Percentiles rank a stretch among this genome's conserved stretches.
Conservation (phyloP, 331 rosid genomes). For the Phaseolus coccineus region DNA sequence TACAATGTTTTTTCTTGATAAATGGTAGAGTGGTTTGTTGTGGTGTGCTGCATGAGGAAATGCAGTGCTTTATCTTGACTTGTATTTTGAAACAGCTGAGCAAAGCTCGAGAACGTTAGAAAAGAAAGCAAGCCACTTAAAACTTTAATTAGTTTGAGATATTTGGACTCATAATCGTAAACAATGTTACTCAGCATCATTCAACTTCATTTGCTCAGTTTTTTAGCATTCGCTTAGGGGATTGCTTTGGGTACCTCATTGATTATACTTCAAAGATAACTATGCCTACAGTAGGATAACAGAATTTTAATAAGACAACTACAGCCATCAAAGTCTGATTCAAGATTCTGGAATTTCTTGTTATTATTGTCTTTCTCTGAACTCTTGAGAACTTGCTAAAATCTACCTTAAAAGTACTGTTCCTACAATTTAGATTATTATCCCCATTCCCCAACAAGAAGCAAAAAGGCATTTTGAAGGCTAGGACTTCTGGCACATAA, state of each 20-base stretch:
- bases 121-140: conserved; percentile 16
- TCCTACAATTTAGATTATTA: conserved; percentile 12
- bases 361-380: conserved; percentile 1
- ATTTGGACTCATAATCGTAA: conserved; percentile 1
- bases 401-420: conserved; percentile 19
- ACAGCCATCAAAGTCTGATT: conserved; percentile 2
- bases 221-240: neutral
- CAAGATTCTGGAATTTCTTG: conserved; percentile 5
- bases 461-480: neutral
- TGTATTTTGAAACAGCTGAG: conserved; percentile 29
- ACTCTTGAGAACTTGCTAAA: conserved; percentile 15
- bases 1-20: neutral
- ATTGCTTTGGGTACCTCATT: conserved; percentile 12
- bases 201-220: conserved; percentile 10
- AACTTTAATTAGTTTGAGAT: conserved; percentile 3
- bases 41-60: neutral
- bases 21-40: conserved; percentile 5
- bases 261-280: neutral
- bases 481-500: neutral
- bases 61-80: neutral
- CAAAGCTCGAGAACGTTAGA: neutral
- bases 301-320: neutral
- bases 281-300: neutral
- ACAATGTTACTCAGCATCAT: conserved; percentile 29
- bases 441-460: conserved; percentile 8